Percentiles rank a stretch among this genome's conserved stretches.
These are phyloP conservation scores for Daldinia bambusicola DNA, from an alignment of 495 filamentous ascomycete genomes.

Conservation along the genomic window DNA sequence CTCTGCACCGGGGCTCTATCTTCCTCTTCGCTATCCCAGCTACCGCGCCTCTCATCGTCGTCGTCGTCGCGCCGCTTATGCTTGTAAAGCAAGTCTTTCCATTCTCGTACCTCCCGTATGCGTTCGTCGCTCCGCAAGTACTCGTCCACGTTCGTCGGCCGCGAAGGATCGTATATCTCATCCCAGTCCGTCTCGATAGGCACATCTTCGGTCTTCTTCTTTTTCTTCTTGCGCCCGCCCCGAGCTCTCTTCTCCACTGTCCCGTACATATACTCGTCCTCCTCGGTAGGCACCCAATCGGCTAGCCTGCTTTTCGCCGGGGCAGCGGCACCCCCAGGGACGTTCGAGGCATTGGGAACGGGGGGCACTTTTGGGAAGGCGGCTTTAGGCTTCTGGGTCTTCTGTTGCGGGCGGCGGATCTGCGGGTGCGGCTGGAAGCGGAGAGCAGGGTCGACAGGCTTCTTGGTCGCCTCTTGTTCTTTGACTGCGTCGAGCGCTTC, in stretches of 20 bases:
- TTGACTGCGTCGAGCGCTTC: conserved; percentile 59
- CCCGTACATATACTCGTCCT: conserved; percentile 68
- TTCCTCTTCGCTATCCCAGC: conserved; percentile 69
- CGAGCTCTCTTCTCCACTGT: conserved; percentile 72
- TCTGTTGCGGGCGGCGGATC: conserved; percentile 71
- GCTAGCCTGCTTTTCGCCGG: conserved; percentile 73
- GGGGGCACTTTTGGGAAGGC: conserved; percentile 59
- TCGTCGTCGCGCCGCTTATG: conserved; percentile 67
- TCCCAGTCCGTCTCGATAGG: conserved; percentile 83
- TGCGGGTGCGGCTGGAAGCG: conserved; percentile 78
- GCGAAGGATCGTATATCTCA: conserved; percentile 87
- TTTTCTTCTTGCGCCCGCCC: conserved; percentile 81
- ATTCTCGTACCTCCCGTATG: conserved; percentile 80
- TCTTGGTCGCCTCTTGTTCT: conserved; percentile 72
- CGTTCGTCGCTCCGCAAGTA: conserved; percentile 89
- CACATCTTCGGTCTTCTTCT: conserved; percentile 75
- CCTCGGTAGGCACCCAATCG: conserved; percentile 80
- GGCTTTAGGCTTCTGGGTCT: conserved; percentile 74
- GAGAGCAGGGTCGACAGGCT: conserved; percentile 78
- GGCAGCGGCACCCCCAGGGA: conserved; percentile 28
- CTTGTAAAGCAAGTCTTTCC: conserved; percentile 86
- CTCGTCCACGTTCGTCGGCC: conserved; percentile 87
- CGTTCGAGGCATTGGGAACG: conserved; percentile 30
- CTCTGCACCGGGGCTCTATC: conserved; percentile 62
- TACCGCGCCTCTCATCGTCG: conserved; percentile 51